Evolutionary conservation across 805 yeast species (phyloP).

Genomic region (Candida nitratophila): DNA sequence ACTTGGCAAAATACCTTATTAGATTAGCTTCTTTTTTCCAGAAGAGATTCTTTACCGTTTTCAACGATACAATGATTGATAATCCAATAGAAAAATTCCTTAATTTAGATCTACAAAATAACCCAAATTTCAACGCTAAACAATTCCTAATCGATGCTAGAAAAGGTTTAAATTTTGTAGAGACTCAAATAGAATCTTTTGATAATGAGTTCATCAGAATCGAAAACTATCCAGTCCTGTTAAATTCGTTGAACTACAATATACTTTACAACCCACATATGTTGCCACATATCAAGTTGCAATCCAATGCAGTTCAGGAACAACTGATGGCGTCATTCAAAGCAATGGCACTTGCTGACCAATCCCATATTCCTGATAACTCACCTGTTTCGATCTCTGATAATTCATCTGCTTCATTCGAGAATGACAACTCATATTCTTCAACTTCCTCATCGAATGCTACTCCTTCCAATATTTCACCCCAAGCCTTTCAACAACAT

Average conservation of each 20-base stretch:
- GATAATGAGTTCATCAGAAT: conserved; percentile 3
- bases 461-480: too few species aligned
- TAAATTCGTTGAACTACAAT: not conserved
- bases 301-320: too few species aligned
- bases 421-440: too few species aligned
- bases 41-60: conserved; percentile 5
- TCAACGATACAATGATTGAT: not conserved
- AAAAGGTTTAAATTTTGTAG: conserved; percentile 1
- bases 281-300: too few species aligned
- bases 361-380: too few species aligned
- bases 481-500: not conserved
- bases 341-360: too few species aligned
- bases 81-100: conserved; percentile 4
- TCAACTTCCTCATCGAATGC: too few species aligned
- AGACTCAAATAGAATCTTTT: conserved; percentile 5
- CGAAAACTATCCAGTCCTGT: conserved; percentile 5
- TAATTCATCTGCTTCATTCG: too few species aligned
- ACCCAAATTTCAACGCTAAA: not conserved
- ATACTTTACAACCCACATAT: not conserved
- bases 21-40: conserved; percentile 11
- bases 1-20: conserved; percentile 7
- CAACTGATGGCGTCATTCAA: too few species aligned
- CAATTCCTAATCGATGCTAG: conserved; percentile 3
- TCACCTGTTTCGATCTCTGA: too few species aligned
- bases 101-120: not conserved